A percentile compares a stretch with the other conserved stretches of the same genome.
Evolutionary conservation across 805 yeast genomes (phyloP).

Genomic region (Myxozyma mucilagina): DNA sequence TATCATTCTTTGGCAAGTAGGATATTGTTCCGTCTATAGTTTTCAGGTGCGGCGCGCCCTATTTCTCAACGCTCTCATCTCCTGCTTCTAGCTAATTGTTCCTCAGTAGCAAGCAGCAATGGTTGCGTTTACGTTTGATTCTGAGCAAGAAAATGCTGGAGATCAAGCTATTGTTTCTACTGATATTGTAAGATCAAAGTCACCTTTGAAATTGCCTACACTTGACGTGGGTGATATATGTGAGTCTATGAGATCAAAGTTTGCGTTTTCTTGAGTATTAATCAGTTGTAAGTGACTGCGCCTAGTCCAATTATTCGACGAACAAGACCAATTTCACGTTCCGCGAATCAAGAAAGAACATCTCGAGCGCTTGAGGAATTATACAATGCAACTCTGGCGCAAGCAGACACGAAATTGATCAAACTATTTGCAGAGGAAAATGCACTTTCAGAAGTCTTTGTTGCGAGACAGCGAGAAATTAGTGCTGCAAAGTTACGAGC

Average conservation of each 20-base stretch:
- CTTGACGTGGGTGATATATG: no score
- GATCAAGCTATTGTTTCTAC: background rate
- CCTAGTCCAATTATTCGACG: background rate
- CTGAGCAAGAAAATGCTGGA: background rate
- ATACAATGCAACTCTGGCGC: conserved; percentile 4
- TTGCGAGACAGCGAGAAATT: conserved; percentile 1
- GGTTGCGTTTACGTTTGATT: background rate
- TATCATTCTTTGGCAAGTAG: no score
- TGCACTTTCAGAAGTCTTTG: conserved; percentile 1
- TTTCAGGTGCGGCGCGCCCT: no score
- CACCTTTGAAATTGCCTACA: no score
- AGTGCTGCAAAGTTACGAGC: conserved; percentile 1
- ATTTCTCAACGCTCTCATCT: no score
- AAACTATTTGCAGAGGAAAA: background rate
- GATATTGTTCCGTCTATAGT: no score
- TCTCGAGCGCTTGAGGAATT: conserved; percentile 5
- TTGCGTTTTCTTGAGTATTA: no score
- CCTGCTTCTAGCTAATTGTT: no score
- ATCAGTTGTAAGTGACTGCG: no score
- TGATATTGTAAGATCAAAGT: no score
- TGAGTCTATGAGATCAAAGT: no score
- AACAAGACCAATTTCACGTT: background rate
- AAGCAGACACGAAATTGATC: background rate
- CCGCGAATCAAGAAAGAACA: background rate
- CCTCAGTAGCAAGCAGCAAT: no score